Conservation (phyloP, 306 rosid genomes). For the Cajanus cajan region DNA sequence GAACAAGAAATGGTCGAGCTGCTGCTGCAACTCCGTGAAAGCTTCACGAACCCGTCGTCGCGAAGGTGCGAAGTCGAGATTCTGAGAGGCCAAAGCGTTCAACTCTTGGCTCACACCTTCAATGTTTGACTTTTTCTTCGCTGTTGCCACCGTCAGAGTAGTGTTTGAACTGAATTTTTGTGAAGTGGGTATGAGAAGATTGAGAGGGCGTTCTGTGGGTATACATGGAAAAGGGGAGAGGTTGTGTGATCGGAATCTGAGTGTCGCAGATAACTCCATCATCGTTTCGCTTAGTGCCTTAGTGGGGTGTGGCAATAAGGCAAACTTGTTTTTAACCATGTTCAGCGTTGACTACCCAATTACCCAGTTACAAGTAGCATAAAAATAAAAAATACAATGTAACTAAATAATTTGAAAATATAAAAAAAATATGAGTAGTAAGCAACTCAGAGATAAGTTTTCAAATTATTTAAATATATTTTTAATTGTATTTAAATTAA, state of each 20-base stretch:
- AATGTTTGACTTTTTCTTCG: constrained; percentile 44
- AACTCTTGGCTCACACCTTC: constrained; percentile 59
- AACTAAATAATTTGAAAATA: too few relatives aligned
- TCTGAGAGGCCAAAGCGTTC: constrained; percentile 55
- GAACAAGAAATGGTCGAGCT: constrained; percentile 69
- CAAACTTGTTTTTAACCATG: background rate
- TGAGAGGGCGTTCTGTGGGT: background rate
- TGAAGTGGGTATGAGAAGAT: background rate
- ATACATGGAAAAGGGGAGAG: background rate
- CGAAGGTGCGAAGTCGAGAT: constrained; percentile 61
- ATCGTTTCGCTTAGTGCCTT: background rate
- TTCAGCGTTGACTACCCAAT: background rate
- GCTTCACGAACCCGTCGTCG: constrained; percentile 62
- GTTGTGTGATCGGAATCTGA: constrained; percentile 30
- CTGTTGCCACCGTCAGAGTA: constrained; percentile 12
- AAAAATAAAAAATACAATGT: background rate
- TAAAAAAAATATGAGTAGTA: too few relatives aligned
- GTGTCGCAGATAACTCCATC: constrained; percentile 2
- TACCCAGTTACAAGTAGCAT: background rate
- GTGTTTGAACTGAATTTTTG: constrained; percentile 7
- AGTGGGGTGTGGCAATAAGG: background rate
- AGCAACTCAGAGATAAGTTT: too few relatives aligned
- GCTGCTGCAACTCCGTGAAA: constrained; percentile 51
- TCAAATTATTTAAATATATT: too few relatives aligned
- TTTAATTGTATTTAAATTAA: too few relatives aligned